These are phyloP conservation scores for Crithidia thermophila DNA, from an alignment of 208 protist species.

Conservation along the genomic window DNA sequence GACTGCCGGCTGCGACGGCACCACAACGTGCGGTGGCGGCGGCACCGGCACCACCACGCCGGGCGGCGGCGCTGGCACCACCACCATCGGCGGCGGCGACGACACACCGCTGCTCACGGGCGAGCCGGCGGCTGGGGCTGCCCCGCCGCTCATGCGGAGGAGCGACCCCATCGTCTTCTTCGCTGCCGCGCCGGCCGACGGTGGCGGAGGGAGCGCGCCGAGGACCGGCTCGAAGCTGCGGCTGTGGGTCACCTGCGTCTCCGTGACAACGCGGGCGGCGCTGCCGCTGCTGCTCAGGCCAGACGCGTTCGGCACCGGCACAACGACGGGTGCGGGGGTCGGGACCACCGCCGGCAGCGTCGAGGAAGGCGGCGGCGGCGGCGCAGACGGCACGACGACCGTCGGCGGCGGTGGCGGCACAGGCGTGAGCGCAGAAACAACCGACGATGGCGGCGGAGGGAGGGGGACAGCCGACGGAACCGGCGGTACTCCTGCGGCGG, in stretches of 20 bases:
- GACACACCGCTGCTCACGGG: neutral
- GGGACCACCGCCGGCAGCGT: neutral
- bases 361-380: slow-evolving; percentile 5
- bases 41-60: neutral
- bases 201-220: slow-evolving; percentile 35
- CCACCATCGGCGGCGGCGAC: slow-evolving; percentile 17
- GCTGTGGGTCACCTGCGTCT: slow-evolving; percentile 33
- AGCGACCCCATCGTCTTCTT: slow-evolving; percentile 14
- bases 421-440: neutral
- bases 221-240: slow-evolving; percentile 52
- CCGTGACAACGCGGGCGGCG: slow-evolving; percentile 4
- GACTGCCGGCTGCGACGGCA: neutral
- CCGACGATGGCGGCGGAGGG: neutral
- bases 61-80: neutral
- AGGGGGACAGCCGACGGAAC: neutral
- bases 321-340: slow-evolving; percentile 3
- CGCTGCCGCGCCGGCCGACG: slow-evolving; percentile 19
- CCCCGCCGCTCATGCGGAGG: slow-evolving; percentile 8
- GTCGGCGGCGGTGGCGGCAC: slow-evolving; percentile 13
- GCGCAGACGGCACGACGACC: neutral
- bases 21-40: too few species aligned
- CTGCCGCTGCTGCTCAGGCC: neutral
- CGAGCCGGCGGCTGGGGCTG: neutral
- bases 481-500: neutral
- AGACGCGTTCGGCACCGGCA: slow-evolving; percentile 3